phyloP scores from a whole-genome alignment of 2,329 filamentous ascomycete species.

The Fusarium musae region DNA sequence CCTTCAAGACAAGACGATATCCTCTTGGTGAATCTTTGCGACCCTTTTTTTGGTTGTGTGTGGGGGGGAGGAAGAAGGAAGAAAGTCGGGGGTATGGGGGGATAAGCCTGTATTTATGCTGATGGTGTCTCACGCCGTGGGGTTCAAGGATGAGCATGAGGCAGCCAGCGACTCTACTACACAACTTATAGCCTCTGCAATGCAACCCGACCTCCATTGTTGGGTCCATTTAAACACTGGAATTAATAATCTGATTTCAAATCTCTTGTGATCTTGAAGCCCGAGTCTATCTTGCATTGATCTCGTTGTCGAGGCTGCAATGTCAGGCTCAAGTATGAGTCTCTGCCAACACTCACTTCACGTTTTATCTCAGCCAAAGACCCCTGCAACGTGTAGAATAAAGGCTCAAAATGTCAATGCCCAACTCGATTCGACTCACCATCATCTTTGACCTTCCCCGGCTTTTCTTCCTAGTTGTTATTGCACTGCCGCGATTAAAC shows the following conservation, averaged over 20 bases:
- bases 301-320: slow-evolving; percentile 5
- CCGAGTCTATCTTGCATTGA: slow-evolving; percentile 15
- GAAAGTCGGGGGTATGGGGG: slow-evolving; percentile 22
- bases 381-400: not conserved
- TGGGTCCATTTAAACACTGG: not conserved
- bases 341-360: slow-evolving; percentile 2
- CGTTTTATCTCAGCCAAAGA: not conserved
- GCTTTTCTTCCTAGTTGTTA: slow-evolving; percentile 17
- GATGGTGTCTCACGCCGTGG: slow-evolving; percentile 22
- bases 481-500: slow-evolving; percentile 19
- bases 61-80: slow-evolving; percentile 60
- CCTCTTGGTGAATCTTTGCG: slow-evolving; percentile 66
- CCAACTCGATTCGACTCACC: slow-evolving; percentile 25
- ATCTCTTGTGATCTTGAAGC: not conserved
- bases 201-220: slow-evolving; percentile 3
- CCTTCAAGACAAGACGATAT: slow-evolving; percentile 61
- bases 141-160: slow-evolving; percentile 20
- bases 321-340: not conserved
- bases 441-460: slow-evolving; percentile 16
- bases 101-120: slow-evolving; percentile 42
- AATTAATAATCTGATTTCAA: slow-evolving; percentile 18
- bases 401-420: slow-evolving; percentile 20
- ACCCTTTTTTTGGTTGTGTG: slow-evolving; percentile 66
- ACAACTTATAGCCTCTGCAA: slow-evolving; percentile 12
- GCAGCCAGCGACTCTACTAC: slow-evolving; percentile 2